Evolutionary conservation across 108 stramenopile species (phyloP).

Genomic region (Nannochloropsis gaditana): DNA sequence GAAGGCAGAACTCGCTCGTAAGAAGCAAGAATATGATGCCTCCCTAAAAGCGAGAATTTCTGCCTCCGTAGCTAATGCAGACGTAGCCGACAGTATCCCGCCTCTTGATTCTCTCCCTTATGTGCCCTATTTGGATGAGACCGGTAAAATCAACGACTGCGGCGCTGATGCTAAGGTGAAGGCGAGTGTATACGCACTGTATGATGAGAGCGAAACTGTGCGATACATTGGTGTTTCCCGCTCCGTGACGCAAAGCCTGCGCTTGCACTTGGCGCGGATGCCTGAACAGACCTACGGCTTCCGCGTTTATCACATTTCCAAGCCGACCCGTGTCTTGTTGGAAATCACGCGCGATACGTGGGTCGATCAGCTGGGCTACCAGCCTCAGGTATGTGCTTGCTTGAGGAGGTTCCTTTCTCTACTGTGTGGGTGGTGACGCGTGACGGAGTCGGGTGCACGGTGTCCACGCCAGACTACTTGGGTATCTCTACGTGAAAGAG

Average conservation of each 20-base stretch:
- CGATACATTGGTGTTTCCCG: slow-evolving; percentile 42
- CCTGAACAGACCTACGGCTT: slow-evolving; percentile 34
- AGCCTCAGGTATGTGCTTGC: slow-evolving; percentile 34
- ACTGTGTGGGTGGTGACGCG: background rate
- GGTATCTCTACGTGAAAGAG: too few relatives aligned
- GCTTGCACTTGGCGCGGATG: slow-evolving; percentile 34
- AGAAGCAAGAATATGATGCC: slow-evolving; percentile 14
- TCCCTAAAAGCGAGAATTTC: background rate
- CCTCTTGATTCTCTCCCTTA: slow-evolving; percentile 16
- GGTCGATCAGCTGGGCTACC: slow-evolving; percentile 33
- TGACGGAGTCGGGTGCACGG: background rate
- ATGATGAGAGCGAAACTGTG: slow-evolving; percentile 41
- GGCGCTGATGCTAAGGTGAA: slow-evolving; percentile 25
- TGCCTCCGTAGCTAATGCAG: background rate
- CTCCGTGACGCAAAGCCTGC: slow-evolving; percentile 35
- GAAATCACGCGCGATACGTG: slow-evolving; percentile 41
- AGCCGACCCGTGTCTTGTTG: slow-evolving; percentile 37
- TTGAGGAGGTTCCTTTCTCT: background rate
- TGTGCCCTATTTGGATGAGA: slow-evolving; percentile 9
- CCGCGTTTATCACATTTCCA: slow-evolving; percentile 38
- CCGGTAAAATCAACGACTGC: background rate
- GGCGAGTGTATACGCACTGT: slow-evolving; percentile 44
- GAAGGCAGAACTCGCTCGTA: slow-evolving; percentile 11
- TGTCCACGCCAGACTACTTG: too few relatives aligned
- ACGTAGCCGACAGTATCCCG: background rate